Evolutionary conservation across 805 yeast species (phyloP), one percentile per base, ranked within the genome.

Genomic region (Yamadazyma nakazawae): DNA sequence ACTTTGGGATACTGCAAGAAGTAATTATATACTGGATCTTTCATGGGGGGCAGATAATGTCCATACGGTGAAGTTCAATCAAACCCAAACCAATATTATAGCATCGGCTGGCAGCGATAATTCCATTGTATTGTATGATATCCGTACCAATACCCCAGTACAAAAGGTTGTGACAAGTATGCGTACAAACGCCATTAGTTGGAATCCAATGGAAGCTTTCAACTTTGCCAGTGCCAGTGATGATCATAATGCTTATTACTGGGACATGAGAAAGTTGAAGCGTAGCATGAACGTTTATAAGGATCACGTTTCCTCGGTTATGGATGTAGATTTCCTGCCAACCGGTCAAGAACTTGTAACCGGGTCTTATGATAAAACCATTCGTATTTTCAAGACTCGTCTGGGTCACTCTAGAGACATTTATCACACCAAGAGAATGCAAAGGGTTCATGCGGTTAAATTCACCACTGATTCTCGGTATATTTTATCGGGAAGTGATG

Each of bases 181-280:
- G 78, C 78, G 95, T 58, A 87, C 91, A 16, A 94, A 94, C 65
- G 76, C 92, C 40, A 75, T 94, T 21, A 78, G 90, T 46, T 94
- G 98, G 98, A 94, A 94, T 67, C 99, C 99, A 4, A 88, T 94
- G 85, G 98, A 94, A 66, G 96, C 98, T 1, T 94, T 80, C 69
- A 82, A 86, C 61, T 92, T 94, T 70, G 97, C 91, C 14, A 81
- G 88, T 35, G 98, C 89, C 2, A 81, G 82, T 60, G 99, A 94
- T 68, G 98, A 94, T 70, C 97, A 92, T 66, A 94, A 94, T 63
- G 83, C 85, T 9, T 94, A 94, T 64, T 76, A 86, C 45, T 95
- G 96, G 81, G 99, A 94, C 68, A 92, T 95, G 97, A 78, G 99
- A 63, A 88, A 91, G 60, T 75, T 95, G 80, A 75, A 76, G 38